Conservation (phyloP, 352 stramenopile genomes). For the Pythium grandisporangium region DNA sequence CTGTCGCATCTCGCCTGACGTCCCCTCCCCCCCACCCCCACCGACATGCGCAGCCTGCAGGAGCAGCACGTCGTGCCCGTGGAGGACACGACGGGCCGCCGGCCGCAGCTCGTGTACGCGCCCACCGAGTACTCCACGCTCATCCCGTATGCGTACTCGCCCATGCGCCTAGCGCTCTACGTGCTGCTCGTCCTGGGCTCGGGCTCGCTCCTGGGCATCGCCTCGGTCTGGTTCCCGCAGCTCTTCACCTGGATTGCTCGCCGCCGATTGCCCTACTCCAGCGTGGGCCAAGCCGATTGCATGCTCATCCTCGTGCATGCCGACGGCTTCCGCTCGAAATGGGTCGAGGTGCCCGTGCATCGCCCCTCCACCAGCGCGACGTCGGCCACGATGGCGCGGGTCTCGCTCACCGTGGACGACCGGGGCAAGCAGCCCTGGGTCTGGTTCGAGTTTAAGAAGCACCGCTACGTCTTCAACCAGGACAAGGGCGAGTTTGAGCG, state of each 20-base stretch:
- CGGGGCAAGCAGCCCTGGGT: slow-evolving; percentile 19
- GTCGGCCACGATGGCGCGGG: not conserved
- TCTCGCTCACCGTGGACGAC: slow-evolving; percentile 7
- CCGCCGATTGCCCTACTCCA: slow-evolving; percentile 10
- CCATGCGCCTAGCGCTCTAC: slow-evolving; percentile 22
- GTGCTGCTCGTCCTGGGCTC: slow-evolving; percentile 17
- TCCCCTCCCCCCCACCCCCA: not conserved
- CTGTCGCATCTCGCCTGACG: not conserved
- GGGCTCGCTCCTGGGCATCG: slow-evolving; percentile 19
- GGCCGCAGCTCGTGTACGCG: slow-evolving; percentile 29
- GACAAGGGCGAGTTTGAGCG: slow-evolving; percentile 38
- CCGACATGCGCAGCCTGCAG: slow-evolving; percentile 24
- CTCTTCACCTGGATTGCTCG: slow-evolving; percentile 48
- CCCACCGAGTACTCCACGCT: slow-evolving; percentile 26
- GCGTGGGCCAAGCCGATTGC: slow-evolving; percentile 26
- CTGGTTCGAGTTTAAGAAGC: slow-evolving; percentile 68
- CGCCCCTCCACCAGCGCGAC: slow-evolving; percentile 1
- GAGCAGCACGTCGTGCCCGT: slow-evolving; percentile 39
- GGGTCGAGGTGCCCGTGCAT: slow-evolving; percentile 26
- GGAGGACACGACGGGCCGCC: slow-evolving; percentile 23
- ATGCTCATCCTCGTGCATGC: slow-evolving; percentile 32
- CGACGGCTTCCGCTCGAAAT: slow-evolving; percentile 21
- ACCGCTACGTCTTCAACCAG: slow-evolving; percentile 51
- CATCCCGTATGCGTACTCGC: slow-evolving; percentile 27
- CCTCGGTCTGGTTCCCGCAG: slow-evolving; percentile 52